A percentile compares a stretch with the other conserved stretches of the same genome.
phyloP scores from a whole-genome alignment of 1,284 basidiomycete species.

The Kwoniella shivajii region DNA sequence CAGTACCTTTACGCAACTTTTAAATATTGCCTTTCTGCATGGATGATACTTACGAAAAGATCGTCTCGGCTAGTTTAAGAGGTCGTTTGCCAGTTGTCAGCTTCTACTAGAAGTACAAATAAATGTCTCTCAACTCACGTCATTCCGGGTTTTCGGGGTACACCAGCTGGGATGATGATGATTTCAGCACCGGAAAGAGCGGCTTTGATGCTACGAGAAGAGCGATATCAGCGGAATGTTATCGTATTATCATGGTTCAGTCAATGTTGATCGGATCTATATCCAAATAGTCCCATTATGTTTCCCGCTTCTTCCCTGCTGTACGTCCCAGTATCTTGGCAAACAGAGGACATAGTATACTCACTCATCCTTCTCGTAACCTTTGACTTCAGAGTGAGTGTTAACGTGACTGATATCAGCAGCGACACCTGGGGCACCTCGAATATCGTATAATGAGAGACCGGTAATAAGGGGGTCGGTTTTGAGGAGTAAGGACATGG shows the following conservation, averaged over 20 bases:
- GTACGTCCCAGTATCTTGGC: conserved; percentile 44
- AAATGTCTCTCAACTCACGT: conserved; percentile 69
- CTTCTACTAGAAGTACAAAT: not conserved
- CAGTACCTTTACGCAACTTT: too few species aligned
- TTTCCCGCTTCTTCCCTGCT: too few species aligned
- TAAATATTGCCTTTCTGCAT: not conserved
- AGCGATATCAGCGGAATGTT: too few species aligned
- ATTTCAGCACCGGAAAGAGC: conserved; percentile 82
- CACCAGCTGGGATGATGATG: conserved; percentile 95
- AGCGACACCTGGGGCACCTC: conserved; percentile 93
- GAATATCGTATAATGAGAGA: conserved; percentile 93
- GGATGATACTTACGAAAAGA: conserved; percentile 46
- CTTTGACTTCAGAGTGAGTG: conserved; percentile 61
- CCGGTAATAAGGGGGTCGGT: conserved; percentile 76
- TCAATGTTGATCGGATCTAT: too few species aligned
- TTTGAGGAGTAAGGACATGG: conserved; percentile 87
- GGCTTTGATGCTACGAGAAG: conserved; percentile 75
- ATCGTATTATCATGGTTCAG: too few species aligned
- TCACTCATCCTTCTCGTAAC: conserved; percentile 60
- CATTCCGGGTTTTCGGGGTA: conserved; percentile 91
- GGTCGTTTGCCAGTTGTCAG: not conserved
- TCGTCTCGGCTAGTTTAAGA: conserved; percentile 47
- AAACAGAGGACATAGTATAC: conserved; percentile 39
- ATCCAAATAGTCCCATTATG: too few species aligned
- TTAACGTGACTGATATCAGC: conserved; percentile 89